A percentile compares a stretch with the other conserved stretches of the same genome.
Evolutionary conservation across 495 filamentous ascomycete species (phyloP).

Genomic region (Xylaria palmicola): DNA sequence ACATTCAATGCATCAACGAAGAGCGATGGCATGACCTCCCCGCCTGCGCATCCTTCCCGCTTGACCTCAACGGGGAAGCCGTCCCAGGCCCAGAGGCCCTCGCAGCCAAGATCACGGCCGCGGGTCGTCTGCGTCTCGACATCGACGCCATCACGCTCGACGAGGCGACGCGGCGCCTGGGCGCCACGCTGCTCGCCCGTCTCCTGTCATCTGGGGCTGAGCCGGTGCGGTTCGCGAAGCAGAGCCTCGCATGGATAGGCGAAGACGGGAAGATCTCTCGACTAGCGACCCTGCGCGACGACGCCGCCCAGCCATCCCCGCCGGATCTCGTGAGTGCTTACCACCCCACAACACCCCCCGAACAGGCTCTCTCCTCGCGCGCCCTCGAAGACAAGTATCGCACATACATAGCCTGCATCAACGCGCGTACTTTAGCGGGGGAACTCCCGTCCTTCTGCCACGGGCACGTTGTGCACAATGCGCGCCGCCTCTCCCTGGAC

Average conservation of each 20-base stretch:
- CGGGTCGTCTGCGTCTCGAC: constrained; percentile 18
- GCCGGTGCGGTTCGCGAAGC: background rate
- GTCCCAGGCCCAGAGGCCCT: background rate
- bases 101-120: constrained; percentile 7
- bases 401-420: constrained; percentile 31
- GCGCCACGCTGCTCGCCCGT: constrained; percentile 8
- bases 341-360: constrained; percentile 5
- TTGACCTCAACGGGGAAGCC: background rate
- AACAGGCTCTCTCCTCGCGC: constrained; percentile 22
- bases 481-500: constrained; percentile 19
- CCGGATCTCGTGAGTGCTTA: constrained; percentile 17
- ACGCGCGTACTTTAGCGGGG: constrained; percentile 25
- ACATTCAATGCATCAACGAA: constrained; percentile 21
- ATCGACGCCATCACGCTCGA: constrained; percentile 23
- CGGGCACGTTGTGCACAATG: constrained; percentile 26
- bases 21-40: constrained; percentile 20
- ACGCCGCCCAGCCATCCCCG: no score
- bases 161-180: constrained; percentile 17
- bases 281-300: constrained; percentile 20
- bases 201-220: background rate
- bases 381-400: constrained; percentile 19
- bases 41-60: constrained; percentile 16
- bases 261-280: constrained; percentile 24
- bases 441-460: constrained; percentile 29
- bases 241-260: constrained; percentile 24